These are phyloP conservation scores for Mycena alexandri DNA, from an alignment of 768 basidiomycete genomes.

Conservation along the genomic window DNA sequence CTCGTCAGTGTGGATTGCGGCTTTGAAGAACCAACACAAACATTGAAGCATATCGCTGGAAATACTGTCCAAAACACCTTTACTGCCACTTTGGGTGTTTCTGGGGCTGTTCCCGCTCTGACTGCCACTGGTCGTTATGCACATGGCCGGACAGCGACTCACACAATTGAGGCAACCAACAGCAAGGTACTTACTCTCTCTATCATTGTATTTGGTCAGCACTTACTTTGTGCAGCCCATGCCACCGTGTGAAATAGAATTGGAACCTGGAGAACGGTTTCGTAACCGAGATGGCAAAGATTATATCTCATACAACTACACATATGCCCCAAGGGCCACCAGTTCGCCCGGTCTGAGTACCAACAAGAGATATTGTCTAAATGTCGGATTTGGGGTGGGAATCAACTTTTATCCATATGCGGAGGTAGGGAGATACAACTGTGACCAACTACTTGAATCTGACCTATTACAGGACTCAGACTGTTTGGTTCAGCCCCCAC, in stretches of 20 bases:
- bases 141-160: not conserved
- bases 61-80: not conserved
- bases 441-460: not conserved
- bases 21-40: constrained; percentile 1
- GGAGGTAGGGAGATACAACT: not conserved
- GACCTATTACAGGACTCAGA: not conserved
- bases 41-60: not conserved
- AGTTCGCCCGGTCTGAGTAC: not conserved
- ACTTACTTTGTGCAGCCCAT: not conserved
- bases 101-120: too few species aligned
- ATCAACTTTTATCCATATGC: too few species aligned
- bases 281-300: not conserved
- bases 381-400: not conserved
- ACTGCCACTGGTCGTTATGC: not conserved
- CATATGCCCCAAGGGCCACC: not conserved
- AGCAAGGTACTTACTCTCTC: not conserved
- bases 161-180: not conserved
- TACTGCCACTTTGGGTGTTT: not conserved
- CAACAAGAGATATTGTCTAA: not conserved
- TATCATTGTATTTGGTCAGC: not conserved
- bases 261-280: not conserved
- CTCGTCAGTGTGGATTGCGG: constrained; percentile 17
- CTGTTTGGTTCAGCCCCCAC: not conserved
- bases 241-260: not conserved
- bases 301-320: constrained; percentile 9